Percentiles rank a stretch among this genome's conserved stretches.
These are phyloP conservation scores for Microdochium nivale DNA, from an alignment of 2,329 filamentous ascomycete genomes.

Conservation along the genomic window DNA sequence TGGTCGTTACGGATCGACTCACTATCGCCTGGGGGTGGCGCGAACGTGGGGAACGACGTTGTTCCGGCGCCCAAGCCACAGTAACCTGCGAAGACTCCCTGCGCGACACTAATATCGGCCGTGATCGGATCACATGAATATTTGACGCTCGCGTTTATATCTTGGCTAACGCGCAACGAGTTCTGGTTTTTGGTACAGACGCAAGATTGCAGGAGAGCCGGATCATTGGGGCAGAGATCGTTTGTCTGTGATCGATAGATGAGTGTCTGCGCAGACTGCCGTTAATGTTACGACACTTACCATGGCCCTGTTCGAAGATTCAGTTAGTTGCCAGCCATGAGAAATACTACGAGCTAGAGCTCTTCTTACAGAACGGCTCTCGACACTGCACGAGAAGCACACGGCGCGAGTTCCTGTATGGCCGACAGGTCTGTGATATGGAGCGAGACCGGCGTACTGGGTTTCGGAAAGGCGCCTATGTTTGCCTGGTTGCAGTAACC, in stretches of 20 bases:
- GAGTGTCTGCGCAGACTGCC: not conserved
- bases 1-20: constrained; percentile 11
- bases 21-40: constrained; percentile 42
- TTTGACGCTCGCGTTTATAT: constrained; percentile 32
- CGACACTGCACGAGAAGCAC: constrained; percentile 28
- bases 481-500: constrained; percentile 39
- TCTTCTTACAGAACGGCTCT: constrained; percentile 29
- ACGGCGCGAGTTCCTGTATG: constrained; percentile 31
- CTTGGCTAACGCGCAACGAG: constrained; percentile 29
- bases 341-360: constrained; percentile 8
- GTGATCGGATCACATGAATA: constrained; percentile 35
- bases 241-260: constrained; percentile 16
- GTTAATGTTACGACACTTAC: constrained; percentile 13
- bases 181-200: constrained; percentile 43
- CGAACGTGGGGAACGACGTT: constrained; percentile 35
- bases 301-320: constrained; percentile 15
- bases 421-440: constrained; percentile 43
- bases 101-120: constrained; percentile 37
- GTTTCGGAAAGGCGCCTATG: constrained; percentile 29
- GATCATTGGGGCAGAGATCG: constrained; percentile 26
- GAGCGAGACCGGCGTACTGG: constrained; percentile 31
- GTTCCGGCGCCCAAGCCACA: constrained; percentile 41
- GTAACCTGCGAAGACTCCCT: constrained; percentile 41
- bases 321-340: constrained; percentile 3
- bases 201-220: constrained; percentile 37